Base-by-base conservation (phyloP, 2,329 filamentous ascomycete genomes). In the Tympanopsis confertula region DNA sequence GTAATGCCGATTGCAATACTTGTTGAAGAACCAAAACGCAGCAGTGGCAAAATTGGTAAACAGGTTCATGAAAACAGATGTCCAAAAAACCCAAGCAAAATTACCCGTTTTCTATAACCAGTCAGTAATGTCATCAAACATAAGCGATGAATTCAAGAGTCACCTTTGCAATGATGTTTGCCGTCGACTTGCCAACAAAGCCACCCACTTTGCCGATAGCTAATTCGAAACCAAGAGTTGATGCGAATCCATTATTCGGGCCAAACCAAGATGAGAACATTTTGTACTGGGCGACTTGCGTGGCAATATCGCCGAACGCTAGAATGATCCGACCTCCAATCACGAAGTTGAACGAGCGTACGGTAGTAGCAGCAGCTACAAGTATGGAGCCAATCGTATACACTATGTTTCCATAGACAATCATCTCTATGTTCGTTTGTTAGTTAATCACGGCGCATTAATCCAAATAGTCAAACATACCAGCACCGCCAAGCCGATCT, bases 241-340 rank as follows among this genome's bases (percentile, higher is more conserved):
- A 74, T 0, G 74, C 75, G 47, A 79, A 79, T 2, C 74, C 74
- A 39, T 71, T 66, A 5, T 63, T 72, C 0, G 74, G 75, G 0
- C 74, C 62, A 42, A 79, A 79, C 74, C 74, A 79, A 0, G 71
- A 74, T 0, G 71, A 75, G 45, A 79, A 79, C 42, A 79, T 68
- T 42, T 78, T 76, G 50, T 78, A 79, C 48, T 78, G 73, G 0
- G 75, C 75, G 20, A 78, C 63, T 45, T 79, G 74, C 0, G 75
- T 79, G 0, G 74, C 70, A 15, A 78, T 74, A 42, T 78, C 74
- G n/a, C 74, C 74, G 0, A 79, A 52, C 0, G 73, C 65, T 19
- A 69, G 61, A 12, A 79, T 53, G 1, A 79, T 57, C 24, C 65
- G 55, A 2, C 72, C 74, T 13, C 61, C 63, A 26, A 79, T 66